phyloP scores from a whole-genome alignment of 208 protist species.

The Trypanosoma brucei region DNA sequence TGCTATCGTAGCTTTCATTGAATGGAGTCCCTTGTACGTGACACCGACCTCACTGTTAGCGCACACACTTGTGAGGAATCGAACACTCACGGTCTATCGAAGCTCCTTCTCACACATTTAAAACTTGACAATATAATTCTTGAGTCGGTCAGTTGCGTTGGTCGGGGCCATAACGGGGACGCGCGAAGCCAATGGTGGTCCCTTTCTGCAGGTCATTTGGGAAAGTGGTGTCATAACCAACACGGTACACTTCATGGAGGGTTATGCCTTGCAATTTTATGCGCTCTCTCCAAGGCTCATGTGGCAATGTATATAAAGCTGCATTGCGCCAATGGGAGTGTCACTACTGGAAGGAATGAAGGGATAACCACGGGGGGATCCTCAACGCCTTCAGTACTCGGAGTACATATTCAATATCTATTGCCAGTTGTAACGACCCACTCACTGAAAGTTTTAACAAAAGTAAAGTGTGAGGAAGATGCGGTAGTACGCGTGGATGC shows the following conservation, averaged over 20 bases:
- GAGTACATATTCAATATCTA: slow-evolving; percentile 1
- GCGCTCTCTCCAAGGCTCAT: slow-evolving; percentile 17
- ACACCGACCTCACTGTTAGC: background rate
- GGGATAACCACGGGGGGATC: background rate
- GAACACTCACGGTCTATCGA: background rate
- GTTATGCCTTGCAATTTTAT: slow-evolving; percentile 16
- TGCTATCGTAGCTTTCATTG: too few species aligned
- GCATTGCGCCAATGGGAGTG: background rate
- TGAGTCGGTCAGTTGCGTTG: background rate
- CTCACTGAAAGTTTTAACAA: background rate
- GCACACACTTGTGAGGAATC: background rate
- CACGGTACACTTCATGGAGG: slow-evolving; percentile 28
- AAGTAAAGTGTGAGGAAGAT: background rate
- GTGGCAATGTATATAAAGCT: background rate
- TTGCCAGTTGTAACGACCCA: background rate
- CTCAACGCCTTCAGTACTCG: background rate
- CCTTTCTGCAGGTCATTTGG: slow-evolving; percentile 6
- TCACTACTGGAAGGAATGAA: background rate
- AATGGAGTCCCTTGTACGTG: too few species aligned
- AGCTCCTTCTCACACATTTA: background rate
- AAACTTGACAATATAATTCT: background rate
- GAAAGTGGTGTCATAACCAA: slow-evolving; percentile 20
- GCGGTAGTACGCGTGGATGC: background rate
- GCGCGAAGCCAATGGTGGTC: slow-evolving; percentile 4
- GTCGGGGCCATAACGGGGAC: background rate